These are phyloP conservation scores for Cryptococcus floricola DNA, from an alignment of 1,284 basidiomycete species.

Conservation along the genomic window DNA sequence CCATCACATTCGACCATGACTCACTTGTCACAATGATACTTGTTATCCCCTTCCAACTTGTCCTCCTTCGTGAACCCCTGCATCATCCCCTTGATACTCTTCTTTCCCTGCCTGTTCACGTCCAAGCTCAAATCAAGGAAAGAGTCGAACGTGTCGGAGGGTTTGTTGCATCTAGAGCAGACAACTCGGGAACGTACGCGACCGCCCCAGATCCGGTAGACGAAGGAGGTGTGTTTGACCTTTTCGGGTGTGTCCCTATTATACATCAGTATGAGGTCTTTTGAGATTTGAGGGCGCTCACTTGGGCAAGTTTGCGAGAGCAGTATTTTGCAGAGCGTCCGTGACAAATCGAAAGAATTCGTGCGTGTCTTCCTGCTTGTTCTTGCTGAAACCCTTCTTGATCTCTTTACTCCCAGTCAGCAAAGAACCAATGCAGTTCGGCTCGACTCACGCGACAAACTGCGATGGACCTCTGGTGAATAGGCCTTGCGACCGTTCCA, in stretches of 20 bases:
- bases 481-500: constrained; percentile 33
- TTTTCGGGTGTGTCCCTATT: constrained; percentile 71
- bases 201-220: constrained; percentile 92
- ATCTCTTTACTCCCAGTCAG: constrained; percentile 56
- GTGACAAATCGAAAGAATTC: constrained; percentile 95
- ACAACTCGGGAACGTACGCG: constrained; percentile 85
- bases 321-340: constrained; percentile 84
- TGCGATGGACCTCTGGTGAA: constrained; percentile 60
- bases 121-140: constrained; percentile 91
- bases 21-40: constrained; percentile 97
- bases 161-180: constrained; percentile 77
- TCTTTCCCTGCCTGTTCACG: constrained; percentile 58
- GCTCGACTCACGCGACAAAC: constrained; percentile 61
- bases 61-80: constrained; percentile 80
- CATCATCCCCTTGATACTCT: constrained; percentile 69
- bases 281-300: constrained; percentile 38
- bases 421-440: not conserved
- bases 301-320: constrained; percentile 68
- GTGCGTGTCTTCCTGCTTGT: constrained; percentile 97
- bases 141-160: constrained; percentile 95
- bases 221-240: constrained; percentile 84
- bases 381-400: constrained; percentile 82
- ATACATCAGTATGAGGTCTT: not conserved
- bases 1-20: constrained; percentile 35
- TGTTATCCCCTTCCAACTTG: constrained; percentile 80